Evolutionary conservation across 306 rosid genomes (phyloP).

Genomic region (Castanea crenata): DNA sequence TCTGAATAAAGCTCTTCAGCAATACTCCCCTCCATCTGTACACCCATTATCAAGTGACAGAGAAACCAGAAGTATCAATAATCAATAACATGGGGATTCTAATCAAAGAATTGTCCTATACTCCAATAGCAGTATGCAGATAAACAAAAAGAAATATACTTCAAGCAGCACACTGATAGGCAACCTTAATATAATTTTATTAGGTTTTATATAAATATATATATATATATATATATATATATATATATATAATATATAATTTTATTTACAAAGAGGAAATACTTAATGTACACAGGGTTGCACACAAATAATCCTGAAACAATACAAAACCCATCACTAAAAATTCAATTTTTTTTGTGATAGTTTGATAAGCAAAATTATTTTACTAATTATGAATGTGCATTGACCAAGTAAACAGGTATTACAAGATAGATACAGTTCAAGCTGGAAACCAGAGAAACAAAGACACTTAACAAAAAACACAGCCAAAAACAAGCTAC

Average conservation of each 20-base stretch:
- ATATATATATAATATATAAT: no score
- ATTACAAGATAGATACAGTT: neutral
- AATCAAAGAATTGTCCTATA: neutral
- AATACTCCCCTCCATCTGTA: slow-evolving; percentile 65
- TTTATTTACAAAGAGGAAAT: no score
- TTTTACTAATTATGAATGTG: neutral
- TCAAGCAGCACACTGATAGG: neutral
- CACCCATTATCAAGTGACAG: slow-evolving; percentile 3
- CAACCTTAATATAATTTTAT: neutral
- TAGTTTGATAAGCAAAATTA: neutral
- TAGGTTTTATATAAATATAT: no score
- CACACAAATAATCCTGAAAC: no score
- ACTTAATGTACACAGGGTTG: no score
- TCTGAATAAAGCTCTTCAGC: slow-evolving; percentile 78
- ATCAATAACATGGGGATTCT: neutral
- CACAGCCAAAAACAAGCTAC: no score
- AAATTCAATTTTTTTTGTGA: neutral
- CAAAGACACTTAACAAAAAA: no score
- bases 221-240: no score
- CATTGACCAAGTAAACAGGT: neutral
- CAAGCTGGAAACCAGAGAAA: neutral
- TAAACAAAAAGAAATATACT: neutral
- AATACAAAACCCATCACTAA: no score
- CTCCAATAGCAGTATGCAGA: neutral
- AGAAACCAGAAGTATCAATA: neutral